Base-by-base conservation (phyloP, 2,329 filamentous ascomycete species). In the Iodosphaeria phyllophila region DNA sequence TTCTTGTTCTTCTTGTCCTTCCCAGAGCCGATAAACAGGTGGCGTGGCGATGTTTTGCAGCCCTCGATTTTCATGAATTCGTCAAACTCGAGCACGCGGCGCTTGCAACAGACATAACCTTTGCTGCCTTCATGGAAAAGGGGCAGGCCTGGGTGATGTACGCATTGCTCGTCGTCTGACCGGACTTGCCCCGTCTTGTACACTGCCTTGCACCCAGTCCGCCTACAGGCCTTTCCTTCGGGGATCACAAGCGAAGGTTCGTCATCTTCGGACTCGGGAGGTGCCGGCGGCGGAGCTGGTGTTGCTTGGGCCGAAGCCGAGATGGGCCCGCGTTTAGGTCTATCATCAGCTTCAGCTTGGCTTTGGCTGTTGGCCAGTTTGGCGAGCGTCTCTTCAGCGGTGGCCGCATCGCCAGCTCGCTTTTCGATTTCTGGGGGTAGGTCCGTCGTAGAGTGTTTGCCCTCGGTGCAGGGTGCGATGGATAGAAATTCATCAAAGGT, bases 71-170 rank as follows among this genome's bases (percentile, higher is more conserved):
- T 89, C 73, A 98, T 73, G 52, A 98, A 98, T 50, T 95, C 76
- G 47, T 98, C 84, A 50, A 98, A 98, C 46, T 98, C 89, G 30
- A 98, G 56, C 29, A 98, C 89, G 18, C 83, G 67, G 40, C 82
- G 64, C 65, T 95, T 95, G 56, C 89, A 98, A 59, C 89, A 98
- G 30, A 73, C 83, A 63, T 89, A 98, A 2, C 89, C 89, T 58
- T 98, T 98, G 54, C 80, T 92, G 18, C 89, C 89, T 56, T 98
- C 89, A 48, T 98, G 89, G 55, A 98, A 98, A 36, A 98, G 74
- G 13, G 89, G 80, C 13, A 65, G 69, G 4, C 89, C 89, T 0
- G 89, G 84, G 51, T 98, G 89, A 43, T 92, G 74, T 23, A 79
- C 62, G 46, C 89, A 98, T 32, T 68, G 60, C 56, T 93, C 84